phyloP scores from a whole-genome alignment of 305 asterid species.

The Solanum hybrid region DNA sequence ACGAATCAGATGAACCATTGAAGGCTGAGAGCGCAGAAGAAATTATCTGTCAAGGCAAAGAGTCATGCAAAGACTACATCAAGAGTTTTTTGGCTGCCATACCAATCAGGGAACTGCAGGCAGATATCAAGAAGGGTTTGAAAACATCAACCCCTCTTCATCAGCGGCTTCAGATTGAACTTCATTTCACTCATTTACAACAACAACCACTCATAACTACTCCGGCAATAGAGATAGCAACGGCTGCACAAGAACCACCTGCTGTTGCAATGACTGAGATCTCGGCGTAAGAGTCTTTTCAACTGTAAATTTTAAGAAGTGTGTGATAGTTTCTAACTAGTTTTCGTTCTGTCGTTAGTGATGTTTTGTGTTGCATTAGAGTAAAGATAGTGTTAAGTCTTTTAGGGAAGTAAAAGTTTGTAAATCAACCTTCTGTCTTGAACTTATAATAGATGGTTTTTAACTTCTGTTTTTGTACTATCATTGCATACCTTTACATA shows the following conservation, averaged over 20 bases:
- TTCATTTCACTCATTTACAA: constrained; percentile 57
- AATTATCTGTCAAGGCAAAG: constrained; percentile 67
- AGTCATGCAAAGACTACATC: constrained; percentile 82
- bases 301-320: constrained; percentile 26
- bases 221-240: constrained; percentile 20
- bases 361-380: background rate
- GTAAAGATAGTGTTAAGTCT: background rate
- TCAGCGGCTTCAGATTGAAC: constrained; percentile 88
- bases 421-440: constrained; percentile 10
- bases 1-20: constrained; percentile 23
- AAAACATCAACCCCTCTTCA: constrained; percentile 56
- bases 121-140: constrained; percentile 77
- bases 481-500: background rate
- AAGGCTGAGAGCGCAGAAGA: constrained; percentile 31
- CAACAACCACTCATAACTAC: constrained; percentile 1
- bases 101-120: constrained; percentile 80
- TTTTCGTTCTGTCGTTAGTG: background rate
- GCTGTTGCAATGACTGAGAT: constrained; percentile 19
- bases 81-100: constrained; percentile 92
- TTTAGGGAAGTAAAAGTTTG: constrained; percentile 1
- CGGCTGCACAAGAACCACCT: constrained; percentile 7
- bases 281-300: constrained; percentile 10
- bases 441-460: background rate
- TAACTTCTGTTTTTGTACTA: background rate
- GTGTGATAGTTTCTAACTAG: constrained; percentile 23